Evolutionary conservation across 73 alveolate genomes (phyloP).

Genomic region (Stentor coeruleus): DNA sequence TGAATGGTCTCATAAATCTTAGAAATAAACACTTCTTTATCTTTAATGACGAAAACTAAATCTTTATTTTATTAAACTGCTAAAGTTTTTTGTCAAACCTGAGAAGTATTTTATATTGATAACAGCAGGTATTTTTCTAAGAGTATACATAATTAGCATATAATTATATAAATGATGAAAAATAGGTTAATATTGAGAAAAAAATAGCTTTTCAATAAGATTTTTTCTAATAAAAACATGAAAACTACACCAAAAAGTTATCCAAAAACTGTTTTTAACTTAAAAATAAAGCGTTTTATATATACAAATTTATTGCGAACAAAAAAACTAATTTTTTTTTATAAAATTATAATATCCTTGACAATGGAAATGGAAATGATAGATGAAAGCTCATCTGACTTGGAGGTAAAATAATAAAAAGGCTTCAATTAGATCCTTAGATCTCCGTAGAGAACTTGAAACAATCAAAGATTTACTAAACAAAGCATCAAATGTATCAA

Average conservation of each 20-base stretch:
- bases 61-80: slow-evolving; percentile 14
- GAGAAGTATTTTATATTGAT: too few species aligned
- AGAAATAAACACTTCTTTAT: background rate
- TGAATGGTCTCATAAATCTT: slow-evolving; percentile 11
- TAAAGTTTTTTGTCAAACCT: too few species aligned
- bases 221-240: background rate
- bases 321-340: background rate
- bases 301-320: background rate
- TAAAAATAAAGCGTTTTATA: background rate
- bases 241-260: background rate
- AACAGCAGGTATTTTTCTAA: background rate
- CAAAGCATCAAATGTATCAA: background rate
- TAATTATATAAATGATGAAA: too few species aligned
- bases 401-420: background rate
- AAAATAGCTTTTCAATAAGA: background rate
- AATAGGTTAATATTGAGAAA: background rate
- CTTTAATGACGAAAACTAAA: background rate
- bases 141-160: background rate
- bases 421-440: slow-evolving; percentile 18
- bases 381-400: background rate
- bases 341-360: too few species aligned
- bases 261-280: background rate
- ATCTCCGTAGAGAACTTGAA: slow-evolving; percentile 17
- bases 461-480: background rate
- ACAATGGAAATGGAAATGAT: background rate